A percentile compares a stretch with the other conserved stretches of the same genome.
Conservation (phyloP, 805 yeast genomes). For the Grigorovia transvaalensis region DNA sequence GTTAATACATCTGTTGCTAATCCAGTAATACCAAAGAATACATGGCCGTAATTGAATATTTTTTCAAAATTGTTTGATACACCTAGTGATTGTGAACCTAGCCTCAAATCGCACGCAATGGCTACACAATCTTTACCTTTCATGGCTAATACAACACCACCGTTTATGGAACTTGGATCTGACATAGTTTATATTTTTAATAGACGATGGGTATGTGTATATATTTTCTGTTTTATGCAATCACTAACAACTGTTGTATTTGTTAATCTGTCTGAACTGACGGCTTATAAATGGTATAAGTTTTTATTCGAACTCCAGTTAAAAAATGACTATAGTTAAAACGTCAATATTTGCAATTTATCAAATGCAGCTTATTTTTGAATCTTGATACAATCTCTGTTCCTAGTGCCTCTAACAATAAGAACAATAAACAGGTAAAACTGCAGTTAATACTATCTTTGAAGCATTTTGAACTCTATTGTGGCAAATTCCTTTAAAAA, state of each 20-base stretch:
- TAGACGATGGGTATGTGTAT: too few species aligned
- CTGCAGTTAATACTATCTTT: not conserved
- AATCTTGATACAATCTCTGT: too few species aligned
- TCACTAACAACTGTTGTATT: too few species aligned
- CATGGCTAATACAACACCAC: constrained; percentile 98
- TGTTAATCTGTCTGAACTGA: too few species aligned
- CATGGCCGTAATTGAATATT: constrained; percentile 75
- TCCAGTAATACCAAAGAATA: constrained; percentile 87
- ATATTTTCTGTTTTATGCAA: too few species aligned
- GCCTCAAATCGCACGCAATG: constrained; percentile 87
- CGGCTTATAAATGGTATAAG: too few species aligned
- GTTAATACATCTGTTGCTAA: constrained; percentile 91
- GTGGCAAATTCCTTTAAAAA: constrained; percentile 1
- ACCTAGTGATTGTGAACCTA: constrained; percentile 90
- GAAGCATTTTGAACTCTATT: not conserved
- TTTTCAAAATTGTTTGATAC: constrained; percentile 89
- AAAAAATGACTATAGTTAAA: too few species aligned
- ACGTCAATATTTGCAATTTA: too few species aligned
- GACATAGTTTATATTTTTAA: constrained; percentile 36
- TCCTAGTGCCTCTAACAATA: too few species aligned
- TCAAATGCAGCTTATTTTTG: too few species aligned
- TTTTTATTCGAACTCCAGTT: too few species aligned
- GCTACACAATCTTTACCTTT: constrained; percentile 97
- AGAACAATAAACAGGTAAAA: too few species aligned
- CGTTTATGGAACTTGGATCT: constrained; percentile 71